Evolutionary conservation across 805 yeast genomes (phyloP).

Genomic region (Yamadazyma phyllophila): DNA sequence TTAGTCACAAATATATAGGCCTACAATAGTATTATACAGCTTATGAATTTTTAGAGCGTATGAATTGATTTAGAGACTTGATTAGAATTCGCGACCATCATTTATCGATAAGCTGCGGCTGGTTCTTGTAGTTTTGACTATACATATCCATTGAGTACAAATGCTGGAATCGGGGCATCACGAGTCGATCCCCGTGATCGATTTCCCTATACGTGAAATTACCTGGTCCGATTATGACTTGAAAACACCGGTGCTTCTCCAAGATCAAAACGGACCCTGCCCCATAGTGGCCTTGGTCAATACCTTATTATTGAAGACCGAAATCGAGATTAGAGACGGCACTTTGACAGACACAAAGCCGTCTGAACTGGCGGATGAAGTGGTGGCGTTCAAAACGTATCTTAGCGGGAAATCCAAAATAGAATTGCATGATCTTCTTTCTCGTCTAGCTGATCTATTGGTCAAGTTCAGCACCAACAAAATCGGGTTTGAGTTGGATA

Average conservation of each 20-base stretch:
- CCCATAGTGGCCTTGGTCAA: constrained; percentile 79
- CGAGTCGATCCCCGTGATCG: neutral
- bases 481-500: constrained; percentile 18
- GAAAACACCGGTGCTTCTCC: constrained; percentile 60
- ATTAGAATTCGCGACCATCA: no score
- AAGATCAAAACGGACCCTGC: constrained; percentile 85
- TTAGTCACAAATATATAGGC: neutral
- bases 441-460: constrained; percentile 12
- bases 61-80: no score
- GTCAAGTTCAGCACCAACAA: constrained; percentile 11
- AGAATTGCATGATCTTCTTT: constrained; percentile 8
- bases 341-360: constrained; percentile 8
- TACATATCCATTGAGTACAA: neutral
- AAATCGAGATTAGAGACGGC: constrained; percentile 18
- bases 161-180: neutral
- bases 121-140: no score
- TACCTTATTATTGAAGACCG: constrained; percentile 55
- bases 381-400: constrained; percentile 2
- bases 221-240: constrained; percentile 37
- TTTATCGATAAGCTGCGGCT: no score
- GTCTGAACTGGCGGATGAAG: constrained; percentile 4
- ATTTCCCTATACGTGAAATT: constrained; percentile 23
- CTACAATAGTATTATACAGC: no score
- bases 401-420: constrained; percentile 1
- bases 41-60: no score